Base-by-base conservation (phyloP, 805 yeast genomes). In the Schizosaccharomyces lindneri region DNA sequence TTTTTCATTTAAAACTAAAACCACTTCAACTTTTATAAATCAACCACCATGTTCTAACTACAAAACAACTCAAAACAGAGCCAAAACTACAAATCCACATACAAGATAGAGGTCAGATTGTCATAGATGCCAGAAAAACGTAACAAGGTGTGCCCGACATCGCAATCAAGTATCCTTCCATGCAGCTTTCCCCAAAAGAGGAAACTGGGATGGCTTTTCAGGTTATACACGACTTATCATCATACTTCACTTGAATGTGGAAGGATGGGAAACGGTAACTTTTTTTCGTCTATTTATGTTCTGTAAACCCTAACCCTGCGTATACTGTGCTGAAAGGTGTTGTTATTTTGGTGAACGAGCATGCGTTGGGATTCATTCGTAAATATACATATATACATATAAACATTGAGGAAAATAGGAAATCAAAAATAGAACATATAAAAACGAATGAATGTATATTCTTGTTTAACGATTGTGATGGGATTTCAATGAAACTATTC, bases 191-290 rank as follows among this genome's bases (percentile, higher is more conserved):
- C 17, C 32, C 32, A 31, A 24, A 11, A 4, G 39, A 29, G 7
- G 11, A 17, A 29, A 17, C 57, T 29, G 57, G 57, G 57, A 51
- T 51, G 57, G 57, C 57, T 51, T 51, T 51, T 51, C 57, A 51
- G 57, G 57, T 51, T 51, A 51, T 29, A 24, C 57, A 51, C 57
- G 27, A 51, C 13, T 6, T 6, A 51, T 51, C 57, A 51, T 51
- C 57, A 51, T 51, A 29, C 57, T 51, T 51, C 57, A 51, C 57
- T 51, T 51, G 57, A 51, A 51, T 51, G 57, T 51, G 57, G 57
- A 51, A 51, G 57, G 57, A 51, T 51, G 31, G 27, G 31, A 51
- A 21, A 21, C 31, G 7, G 11, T 6, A 29, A 29, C n/a, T 51
- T 29, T 29, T 51, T 24, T 51, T 7, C 27, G 27, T 21, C n/a